Evolutionary conservation across 768 basidiomycete species (phyloP), one percentile per base, ranked within the genome.

Genomic region (Mycena galericulata): DNA sequence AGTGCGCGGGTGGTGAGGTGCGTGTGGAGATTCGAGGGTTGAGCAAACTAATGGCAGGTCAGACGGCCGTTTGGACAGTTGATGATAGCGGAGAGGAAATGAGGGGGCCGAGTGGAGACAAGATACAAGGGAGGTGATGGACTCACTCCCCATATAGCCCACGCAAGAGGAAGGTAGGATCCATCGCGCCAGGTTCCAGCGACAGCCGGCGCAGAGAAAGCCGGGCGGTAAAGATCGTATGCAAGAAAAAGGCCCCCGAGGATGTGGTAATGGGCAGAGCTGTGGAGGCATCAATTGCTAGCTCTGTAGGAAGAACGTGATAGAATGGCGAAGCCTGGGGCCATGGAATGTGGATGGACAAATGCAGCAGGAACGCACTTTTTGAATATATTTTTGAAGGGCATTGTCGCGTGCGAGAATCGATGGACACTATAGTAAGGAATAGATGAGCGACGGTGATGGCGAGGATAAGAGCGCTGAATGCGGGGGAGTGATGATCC

Each of bases 381-480:
- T 78, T 91, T 93, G 83, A 97, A 91, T 38, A 99, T 87, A 76
- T 95, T 94, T 65, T 75, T 75, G 65, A 91, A 79, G 2, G 97
- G 98, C 93, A 99, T 97, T 0, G 97, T 98, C 2, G 90, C 93
- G 79, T 96, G 89, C 32, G 97, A 98, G 86, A 98, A 99, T 14
- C 94, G 92, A 78, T 99, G 98, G 1, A 99, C 89, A 75, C 93
- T 95, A 26, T n/a, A n/a, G n/a, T n/a, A 36, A 36, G 34, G 34
- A 22, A 12, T 50, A n/a, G 32, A 14, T 40, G 10, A 47, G 26
- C 57, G 12, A n/a, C n/a, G n/a, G n/a, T n/a, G n/a, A n/a, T n/a
- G n/a, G n/a, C 73, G 50, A 69, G 32, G n/a, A 36, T 36, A 36
- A 36, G 34, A 36, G 14, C 34, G 14, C 6, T 36, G 34, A 14